Percentiles rank a stretch among this genome's conserved stretches.
Conservation (phyloP, 768 basidiomycete genomes). For the Suillus ampliporus region DNA sequence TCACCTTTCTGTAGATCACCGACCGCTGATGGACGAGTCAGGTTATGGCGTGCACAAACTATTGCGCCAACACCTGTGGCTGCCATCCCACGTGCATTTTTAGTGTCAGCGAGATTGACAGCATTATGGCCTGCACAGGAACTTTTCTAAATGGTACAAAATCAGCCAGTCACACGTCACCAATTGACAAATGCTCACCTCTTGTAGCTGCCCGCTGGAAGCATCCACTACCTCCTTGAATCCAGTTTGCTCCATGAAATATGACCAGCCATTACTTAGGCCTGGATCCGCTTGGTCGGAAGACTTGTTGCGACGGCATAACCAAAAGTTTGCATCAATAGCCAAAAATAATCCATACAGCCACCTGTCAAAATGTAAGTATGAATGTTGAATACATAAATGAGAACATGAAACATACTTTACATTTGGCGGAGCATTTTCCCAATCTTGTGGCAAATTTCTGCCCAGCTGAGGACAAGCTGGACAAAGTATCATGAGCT, state of each 20-base stretch:
- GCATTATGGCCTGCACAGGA: conserved; percentile 20
- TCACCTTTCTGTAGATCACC: conserved; percentile 21
- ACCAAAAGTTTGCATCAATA: too few relatives aligned
- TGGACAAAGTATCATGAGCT: neutral
- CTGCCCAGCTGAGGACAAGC: neutral
- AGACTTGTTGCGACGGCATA: too few relatives aligned
- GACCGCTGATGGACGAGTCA: conserved; percentile 19
- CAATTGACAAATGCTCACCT: conserved; percentile 16
- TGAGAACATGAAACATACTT: neutral
- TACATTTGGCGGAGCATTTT: neutral
- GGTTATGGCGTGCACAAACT: conserved; percentile 23
- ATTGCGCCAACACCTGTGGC: conserved; percentile 13
- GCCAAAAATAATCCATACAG: neutral
- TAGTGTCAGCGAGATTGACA: neutral
- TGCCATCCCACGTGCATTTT: conserved; percentile 15
- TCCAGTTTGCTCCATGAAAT: conserved; percentile 24
- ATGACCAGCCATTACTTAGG: conserved; percentile 26
- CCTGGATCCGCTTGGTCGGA: too few relatives aligned
- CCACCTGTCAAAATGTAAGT: neutral
- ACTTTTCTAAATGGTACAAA: conserved; percentile 19
- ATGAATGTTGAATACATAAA: neutral
- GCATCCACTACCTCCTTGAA: conserved; percentile 23
- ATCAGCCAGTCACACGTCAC: too few relatives aligned
- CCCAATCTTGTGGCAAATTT: neutral
- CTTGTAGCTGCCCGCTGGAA: conserved; percentile 14